These are phyloP conservation scores for Ophiocordyceps unilateralis DNA, from an alignment of 2,329 filamentous ascomycete species.

Conservation along the genomic window DNA sequence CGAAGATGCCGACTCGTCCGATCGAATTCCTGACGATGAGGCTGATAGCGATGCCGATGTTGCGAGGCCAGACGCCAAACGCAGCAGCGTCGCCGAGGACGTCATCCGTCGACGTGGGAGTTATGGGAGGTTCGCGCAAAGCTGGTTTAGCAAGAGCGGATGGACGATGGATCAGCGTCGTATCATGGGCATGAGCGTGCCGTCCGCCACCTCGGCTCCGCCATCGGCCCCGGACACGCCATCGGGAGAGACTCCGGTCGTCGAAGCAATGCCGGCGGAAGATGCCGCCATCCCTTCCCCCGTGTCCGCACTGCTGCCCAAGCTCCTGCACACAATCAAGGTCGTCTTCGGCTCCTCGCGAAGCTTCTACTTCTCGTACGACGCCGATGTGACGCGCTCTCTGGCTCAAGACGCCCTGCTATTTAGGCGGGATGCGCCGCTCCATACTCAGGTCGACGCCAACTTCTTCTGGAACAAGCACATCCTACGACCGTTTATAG, in stretches of 20 bases:
- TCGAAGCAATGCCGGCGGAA: slow-evolving; percentile 19
- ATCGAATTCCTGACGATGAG: slow-evolving; percentile 24
- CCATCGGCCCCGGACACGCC: slow-evolving; percentile 6
- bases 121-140: slow-evolving; percentile 77
- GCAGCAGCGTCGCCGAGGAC: slow-evolving; percentile 65
- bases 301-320: slow-evolving; percentile 49
- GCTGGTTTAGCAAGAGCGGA: slow-evolving; percentile 78
- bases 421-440: slow-evolving; percentile 23
- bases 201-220: slow-evolving; percentile 8
- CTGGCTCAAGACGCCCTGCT: slow-evolving; percentile 18
- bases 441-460: slow-evolving; percentile 57
- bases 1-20: slow-evolving; percentile 22
- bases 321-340: slow-evolving; percentile 67
- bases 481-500: slow-evolving; percentile 56
- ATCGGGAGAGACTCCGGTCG: slow-evolving; percentile 9
- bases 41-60: slow-evolving; percentile 15
- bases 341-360: slow-evolving; percentile 66
- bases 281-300: slow-evolving; percentile 9
- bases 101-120: slow-evolving; percentile 69
- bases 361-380: slow-evolving; percentile 93
- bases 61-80: slow-evolving; percentile 14
- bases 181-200: slow-evolving; percentile 47
- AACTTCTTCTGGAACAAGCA: slow-evolving; percentile 85
- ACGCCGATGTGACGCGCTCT: slow-evolving; percentile 72
- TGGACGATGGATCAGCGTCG: slow-evolving; percentile 59